Evolutionary conservation across 257 asterid species (phyloP), one percentile per base, ranked within the genome.

Genomic region (Capsicum chinense): DNA sequence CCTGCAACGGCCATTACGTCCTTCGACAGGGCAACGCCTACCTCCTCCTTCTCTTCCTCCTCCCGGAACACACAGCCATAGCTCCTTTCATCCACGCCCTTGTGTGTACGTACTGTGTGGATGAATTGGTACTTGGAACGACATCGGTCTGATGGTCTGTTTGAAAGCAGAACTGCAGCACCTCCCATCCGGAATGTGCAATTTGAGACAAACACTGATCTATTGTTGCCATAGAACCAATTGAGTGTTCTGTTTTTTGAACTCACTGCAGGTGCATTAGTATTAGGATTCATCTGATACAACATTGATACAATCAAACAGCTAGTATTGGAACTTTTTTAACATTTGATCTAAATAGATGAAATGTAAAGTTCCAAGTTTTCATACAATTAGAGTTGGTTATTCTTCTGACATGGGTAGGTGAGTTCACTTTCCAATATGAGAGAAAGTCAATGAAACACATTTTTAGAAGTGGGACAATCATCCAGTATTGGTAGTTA

Each of bases 101-200:
- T 88, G 88, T 90, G 90, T 71, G 93, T 90, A 4, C 91, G 91
- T 37, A 90, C 69, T 56, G 91, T 88, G 84, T 88, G 90, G 15
- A 83, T 58, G 5, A 90, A 88, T 42, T 88, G 87, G 74, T 90
- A 90, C 16, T 90, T 88, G 48, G 93, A 88, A 9, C 84, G 86
- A 44, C 83, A 62, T 0, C 74, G 15, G 21, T 90, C 91, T 0
- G 88, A 81, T n/a, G 69, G 78, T 26, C 88, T 84, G 83, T 90
- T 90, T 5, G 93, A 88, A 81, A 90, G 71, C 37, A 90, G 90
- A 56, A 90, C 60, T 6, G 93, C 93, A 6, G 93, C 91, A 3
- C 91, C 92, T 3, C 92, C 92, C 88, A 85, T 86, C 19, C 93
- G 90, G 85, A 91, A 91, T 64, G 89, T 88, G 88, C 94, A 91